Conservation (phyloP, 805 yeast genomes). For the Kuraishia piskuri region DNA sequence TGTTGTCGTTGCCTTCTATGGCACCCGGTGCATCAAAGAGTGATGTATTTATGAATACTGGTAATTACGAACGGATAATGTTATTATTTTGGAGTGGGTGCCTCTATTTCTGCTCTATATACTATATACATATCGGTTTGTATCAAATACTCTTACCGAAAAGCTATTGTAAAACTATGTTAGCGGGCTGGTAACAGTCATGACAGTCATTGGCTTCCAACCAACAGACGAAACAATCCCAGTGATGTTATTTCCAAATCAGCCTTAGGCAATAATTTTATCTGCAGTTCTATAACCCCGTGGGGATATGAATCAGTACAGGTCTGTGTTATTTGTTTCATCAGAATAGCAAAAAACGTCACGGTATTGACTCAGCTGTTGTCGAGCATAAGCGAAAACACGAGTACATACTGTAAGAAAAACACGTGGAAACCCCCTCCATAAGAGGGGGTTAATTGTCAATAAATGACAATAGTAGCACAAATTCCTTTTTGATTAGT, state of each 20-base stretch:
- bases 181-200: conserved; percentile 10
- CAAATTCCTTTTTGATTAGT: background rate
- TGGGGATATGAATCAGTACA: conserved; percentile 34
- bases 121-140: too few species aligned
- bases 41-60: too few species aligned
- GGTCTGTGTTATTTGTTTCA: conserved; percentile 49
- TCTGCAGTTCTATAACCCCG: conserved; percentile 19
- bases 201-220: conserved; percentile 19
- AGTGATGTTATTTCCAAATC: conserved; percentile 9
- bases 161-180: too few species aligned
- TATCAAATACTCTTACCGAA: too few species aligned
- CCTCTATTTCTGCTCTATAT: too few species aligned
- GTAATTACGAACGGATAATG: too few species aligned
- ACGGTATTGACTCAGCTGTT: background rate
- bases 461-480: background rate
- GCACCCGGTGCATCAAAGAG: too few species aligned
- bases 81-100: too few species aligned
- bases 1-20: too few species aligned
- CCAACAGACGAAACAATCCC: conserved; percentile 10
- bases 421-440: background rate
- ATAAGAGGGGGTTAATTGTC: background rate
- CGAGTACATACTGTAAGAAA: background rate
- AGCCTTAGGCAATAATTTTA: conserved; percentile 23
- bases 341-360: conserved; percentile 15
- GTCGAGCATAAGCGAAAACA: background rate